Percentiles rank a stretch among this genome's conserved stretches.
phyloP scores from a whole-genome alignment of 129 eudicot species.

The Helichrysum umbraculigerum region DNA sequence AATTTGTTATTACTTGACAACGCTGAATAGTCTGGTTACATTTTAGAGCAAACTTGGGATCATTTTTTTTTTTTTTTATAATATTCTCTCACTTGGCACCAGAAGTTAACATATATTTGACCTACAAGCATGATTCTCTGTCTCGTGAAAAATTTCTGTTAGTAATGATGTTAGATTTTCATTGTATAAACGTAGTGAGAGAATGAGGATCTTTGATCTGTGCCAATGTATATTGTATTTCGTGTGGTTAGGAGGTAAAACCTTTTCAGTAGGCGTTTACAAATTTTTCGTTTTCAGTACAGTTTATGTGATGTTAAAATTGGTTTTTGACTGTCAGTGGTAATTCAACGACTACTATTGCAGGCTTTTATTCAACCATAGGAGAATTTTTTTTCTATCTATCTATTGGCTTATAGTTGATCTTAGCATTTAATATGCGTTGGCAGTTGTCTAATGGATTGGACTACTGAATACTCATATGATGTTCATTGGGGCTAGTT shows the following conservation, averaged over 20 bases:
- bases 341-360: not conserved
- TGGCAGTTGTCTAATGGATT: constrained; percentile 2
- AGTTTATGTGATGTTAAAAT: not conserved
- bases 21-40: not conserved
- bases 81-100: not conserved
- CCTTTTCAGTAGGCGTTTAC: not conserved
- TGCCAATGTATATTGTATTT: not conserved
- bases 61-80: not conserved
- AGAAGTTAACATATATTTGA: too few relatives aligned
- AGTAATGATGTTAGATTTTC: not conserved
- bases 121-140: too few relatives aligned
- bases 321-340: not conserved
- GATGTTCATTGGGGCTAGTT: constrained; percentile 6
- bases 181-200: not conserved
- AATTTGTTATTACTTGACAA: not conserved
- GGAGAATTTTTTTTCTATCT: not conserved
- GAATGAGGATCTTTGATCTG: not conserved
- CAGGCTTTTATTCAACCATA: not conserved
- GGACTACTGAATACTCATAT: not conserved
- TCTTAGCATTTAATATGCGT: not conserved
- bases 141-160: not conserved
- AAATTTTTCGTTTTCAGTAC: not conserved
- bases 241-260: not conserved
- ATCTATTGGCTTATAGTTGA: not conserved
- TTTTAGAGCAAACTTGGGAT: not conserved